Evolutionary conservation across 768 basidiomycete species (phyloP).

Genomic region (Chalciporus pseudorubinellus): DNA sequence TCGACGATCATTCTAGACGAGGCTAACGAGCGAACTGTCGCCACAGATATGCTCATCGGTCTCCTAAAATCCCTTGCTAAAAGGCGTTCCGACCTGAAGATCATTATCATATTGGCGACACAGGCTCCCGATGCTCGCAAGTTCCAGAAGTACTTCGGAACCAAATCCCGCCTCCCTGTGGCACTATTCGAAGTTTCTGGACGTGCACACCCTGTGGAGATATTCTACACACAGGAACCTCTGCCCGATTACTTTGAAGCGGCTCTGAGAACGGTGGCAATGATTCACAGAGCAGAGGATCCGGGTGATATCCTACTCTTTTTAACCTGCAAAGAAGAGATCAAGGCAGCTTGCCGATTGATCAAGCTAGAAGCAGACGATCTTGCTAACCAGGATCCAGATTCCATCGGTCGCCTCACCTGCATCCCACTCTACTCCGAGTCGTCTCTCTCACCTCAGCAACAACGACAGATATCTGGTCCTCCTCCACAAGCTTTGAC

Average conservation of each 20-base stretch:
- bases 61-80: constrained; percentile 83
- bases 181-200: constrained; percentile 91
- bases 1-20: constrained; percentile 99
- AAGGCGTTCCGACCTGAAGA: constrained; percentile 84
- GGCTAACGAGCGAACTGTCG: constrained; percentile 96
- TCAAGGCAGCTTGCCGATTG: constrained; percentile 92
- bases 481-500: constrained; percentile 65
- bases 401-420: constrained; percentile 77
- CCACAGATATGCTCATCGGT: constrained; percentile 98
- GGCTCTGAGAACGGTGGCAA: constrained; percentile 91
- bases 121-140: constrained; percentile 94
- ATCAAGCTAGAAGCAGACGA: constrained; percentile 91
- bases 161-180: constrained; percentile 43
- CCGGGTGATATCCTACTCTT: constrained; percentile 92
- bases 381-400: constrained; percentile 64
- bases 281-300: constrained; percentile 96
- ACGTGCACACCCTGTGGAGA: constrained; percentile 92
- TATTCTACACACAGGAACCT: constrained; percentile 90
- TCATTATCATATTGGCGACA: constrained; percentile 99
- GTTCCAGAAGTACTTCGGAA: constrained; percentile 91
- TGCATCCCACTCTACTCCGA: constrained; percentile 96
- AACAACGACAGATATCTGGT: constrained; percentile 97
- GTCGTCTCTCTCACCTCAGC: constrained; percentile 88
- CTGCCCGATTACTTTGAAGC: constrained; percentile 97
- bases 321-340: constrained; percentile 97